Percentiles rank a stretch among this genome's conserved stretches.
Evolutionary conservation across 306 rosid species (phyloP).

Genomic region (Mucuna pruriens): DNA sequence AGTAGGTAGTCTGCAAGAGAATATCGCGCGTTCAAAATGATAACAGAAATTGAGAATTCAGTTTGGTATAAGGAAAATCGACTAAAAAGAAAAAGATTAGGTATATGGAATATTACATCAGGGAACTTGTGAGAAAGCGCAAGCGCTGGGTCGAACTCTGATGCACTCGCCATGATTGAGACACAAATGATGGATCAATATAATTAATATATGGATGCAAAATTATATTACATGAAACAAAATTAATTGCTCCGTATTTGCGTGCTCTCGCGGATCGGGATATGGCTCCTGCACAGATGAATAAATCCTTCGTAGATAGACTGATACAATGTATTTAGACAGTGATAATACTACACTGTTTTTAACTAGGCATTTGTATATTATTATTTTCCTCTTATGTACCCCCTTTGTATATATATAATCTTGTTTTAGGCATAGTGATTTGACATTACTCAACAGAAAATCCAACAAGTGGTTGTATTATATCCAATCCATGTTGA

Average conservation of each 20-base stretch:
- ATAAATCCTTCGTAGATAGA: neutral
- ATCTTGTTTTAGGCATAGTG: no score
- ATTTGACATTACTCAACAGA: no score
- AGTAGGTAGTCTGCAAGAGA: conserved; percentile 56
- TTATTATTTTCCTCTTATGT: no score
- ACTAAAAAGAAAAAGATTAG: neutral
- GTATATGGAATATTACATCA: conserved; percentile 50
- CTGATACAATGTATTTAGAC: neutral
- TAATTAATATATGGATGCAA: neutral
- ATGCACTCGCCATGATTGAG: conserved; percentile 39
- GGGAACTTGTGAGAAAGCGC: conserved; percentile 71
- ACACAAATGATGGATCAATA: neutral
- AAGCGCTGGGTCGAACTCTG: conserved; percentile 61
- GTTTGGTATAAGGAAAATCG: neutral
- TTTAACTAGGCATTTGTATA: no score
- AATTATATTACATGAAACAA: neutral
- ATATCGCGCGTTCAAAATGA: conserved; percentile 26
- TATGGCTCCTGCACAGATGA: neutral
- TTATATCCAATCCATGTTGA: no score
- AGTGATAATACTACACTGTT: neutral
- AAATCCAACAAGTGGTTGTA: no score
- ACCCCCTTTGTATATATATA: no score
- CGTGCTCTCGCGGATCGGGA: neutral
- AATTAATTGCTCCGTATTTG: neutral
- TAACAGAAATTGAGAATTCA: conserved; percentile 24